Evolutionary conservation across 2,329 filamentous ascomycete genomes (phyloP), one percentile per base, ranked within the genome.

Genomic region (Verticillium alfalfae): DNA sequence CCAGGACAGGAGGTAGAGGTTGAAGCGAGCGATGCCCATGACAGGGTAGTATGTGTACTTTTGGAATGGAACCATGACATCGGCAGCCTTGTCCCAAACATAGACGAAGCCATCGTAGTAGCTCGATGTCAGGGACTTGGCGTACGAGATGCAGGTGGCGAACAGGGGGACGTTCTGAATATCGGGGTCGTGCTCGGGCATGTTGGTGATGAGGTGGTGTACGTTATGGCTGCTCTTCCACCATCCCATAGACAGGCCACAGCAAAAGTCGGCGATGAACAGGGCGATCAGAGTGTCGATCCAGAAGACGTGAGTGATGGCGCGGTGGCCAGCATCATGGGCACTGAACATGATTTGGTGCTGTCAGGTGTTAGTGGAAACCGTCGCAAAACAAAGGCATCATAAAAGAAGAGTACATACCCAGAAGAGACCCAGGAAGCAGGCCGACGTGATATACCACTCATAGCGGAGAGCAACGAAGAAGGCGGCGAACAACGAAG

Each of bases 151-250:
- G 22, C 83, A 85, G 37, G 88, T 84, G 58, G 88, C 88, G 68
- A 91, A 89, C 58, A 91, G 81, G 0, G 88, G 88, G 59, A 90
- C 79, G 71, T 91, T 88, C 66, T 90, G 85, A 61, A 84, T 84
- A 67, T 85, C 83, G 7, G 83, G 83, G 62, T 86, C 83, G 64
- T 84, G 81, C 68, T 84, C 82, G 2, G 85, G 84, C 67, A 82
- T 78, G 76, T 89, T 89, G 54, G 87, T 88, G 61, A 89, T 76
- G 3, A 89, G 79, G 66, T 89, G 87, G 70, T 89, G 87, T 3
- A 89, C 84, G 61, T 89, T 89, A 75, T 89, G 87, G 59, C 82
- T 87, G 67, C 83, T 83, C 76, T 89, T 89, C 86, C 86, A 89
- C 86, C 86, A 89, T 18, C 86, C 86, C 60, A 89, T 85, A 3